Evolutionary conservation across 2,329 filamentous ascomycete species (phyloP), one percentile per base, ranked within the genome.

Genomic region (Hymenoscyphus fructigenus): DNA sequence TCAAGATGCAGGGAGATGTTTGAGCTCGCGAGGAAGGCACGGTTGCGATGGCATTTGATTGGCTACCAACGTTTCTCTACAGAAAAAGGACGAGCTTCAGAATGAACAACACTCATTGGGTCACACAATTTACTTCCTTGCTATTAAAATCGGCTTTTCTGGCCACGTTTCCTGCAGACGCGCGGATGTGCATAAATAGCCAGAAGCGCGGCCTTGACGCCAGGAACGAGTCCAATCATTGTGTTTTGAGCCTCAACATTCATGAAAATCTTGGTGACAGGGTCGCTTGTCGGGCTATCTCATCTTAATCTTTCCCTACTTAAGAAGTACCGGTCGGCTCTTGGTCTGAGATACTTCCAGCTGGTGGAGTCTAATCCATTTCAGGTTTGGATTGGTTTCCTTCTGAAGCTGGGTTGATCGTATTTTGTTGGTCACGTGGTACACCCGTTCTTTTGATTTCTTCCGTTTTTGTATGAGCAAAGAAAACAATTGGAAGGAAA

Each of bases 21-120:
- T 36, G 57, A 47, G 64, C 60, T 57, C 66, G 63, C 65, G 65
- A 59, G n/a, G n/a, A n/a, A n/a, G n/a, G n/a, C n/a, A n/a, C n/a
- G n/a, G n/a, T n/a, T n/a, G n/a, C 55, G 28, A 41, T 53, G 62
- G 63, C 41, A 63, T 38, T 53, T 67, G 64, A 71, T 71, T 71
- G 69, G 69, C 60, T 65, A 20, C 12, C 29, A 28, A 20, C 2
- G 28, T 17, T 58, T 47, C n/a, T 29, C 20, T 50, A 29, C 20
- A 50, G 20, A 64, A 59, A 53, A 41, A 50, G 41, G 53, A 28
- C 29, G 20, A 44, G 23, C 41, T 29, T 57, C 44, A 12, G 6
- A 34, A 57, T 23, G 28, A 50, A 50, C 44, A 50, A 50, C 44
- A 38, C n/a, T 50, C 26, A 50, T 50, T 50, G 44, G 44, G n/a